Base-by-base conservation (phyloP, 352 stramenopile genomes). In the Pythium aphanidermatum region DNA sequence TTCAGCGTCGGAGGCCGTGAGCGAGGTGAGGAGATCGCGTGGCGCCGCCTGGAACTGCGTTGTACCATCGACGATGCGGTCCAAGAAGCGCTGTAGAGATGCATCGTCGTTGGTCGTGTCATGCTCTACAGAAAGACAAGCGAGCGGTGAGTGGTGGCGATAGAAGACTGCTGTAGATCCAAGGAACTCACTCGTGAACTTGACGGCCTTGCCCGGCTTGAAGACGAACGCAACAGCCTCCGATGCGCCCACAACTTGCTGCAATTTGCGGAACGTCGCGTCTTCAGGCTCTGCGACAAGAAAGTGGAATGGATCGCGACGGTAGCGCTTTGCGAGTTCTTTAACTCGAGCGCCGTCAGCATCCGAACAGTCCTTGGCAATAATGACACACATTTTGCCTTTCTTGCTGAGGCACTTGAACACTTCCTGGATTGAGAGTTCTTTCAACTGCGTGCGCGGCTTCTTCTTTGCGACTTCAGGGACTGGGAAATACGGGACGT, bases 351-450 rank as follows among this genome's bases (percentile, higher is more conserved):
- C 65, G 14, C 47, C 36, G n/a, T 34, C 41, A 16, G 12, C 16
- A 2, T 20, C 29, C 7, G 41, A 35, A 0, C 27, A 27, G n/a
- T 13, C 36, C 20, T 67, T 74, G 3, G 70, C 61, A 32, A 86
- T 55, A 0, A 92, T 44, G 23, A 92, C 76, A 51, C 80, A 89
- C 70, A 92, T 87, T 41, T 86, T 86, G 27, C 70, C 65, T 25
- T 51, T 60, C 39, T 80, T 78, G 6, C 46, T 41, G 11, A 72
- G 29, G 32, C 76, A 92, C 16, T 63, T 59, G 24, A 46, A 50
- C 45, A 77, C 49, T 25, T 58, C 69, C 8, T 46, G 30, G 24
- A 58, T 48, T 26, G 70, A 58, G 13, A 86, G 51, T 19, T 57
- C 55, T 9, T 73, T 55, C 30, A 92, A 37, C 17, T 67, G 44